Percentiles rank a stretch among this genome's conserved stretches.
Evolutionary conservation across 2,329 filamentous ascomycete genomes (phyloP).

Genomic region (Rutstroemia sp.): DNA sequence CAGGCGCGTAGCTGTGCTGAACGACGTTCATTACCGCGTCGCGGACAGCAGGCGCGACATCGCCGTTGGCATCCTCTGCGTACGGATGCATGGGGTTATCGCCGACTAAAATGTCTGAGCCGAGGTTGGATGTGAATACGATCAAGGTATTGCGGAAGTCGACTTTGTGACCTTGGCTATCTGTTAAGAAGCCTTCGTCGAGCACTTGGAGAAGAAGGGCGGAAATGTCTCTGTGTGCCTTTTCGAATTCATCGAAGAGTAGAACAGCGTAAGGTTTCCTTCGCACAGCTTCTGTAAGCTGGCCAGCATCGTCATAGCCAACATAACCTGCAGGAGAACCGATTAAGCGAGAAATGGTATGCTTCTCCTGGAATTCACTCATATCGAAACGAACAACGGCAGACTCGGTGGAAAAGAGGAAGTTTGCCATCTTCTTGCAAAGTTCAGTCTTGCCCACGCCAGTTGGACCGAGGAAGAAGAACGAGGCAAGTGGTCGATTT

Average conservation of each 20-base stretch:
- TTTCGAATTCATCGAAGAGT: conserved; percentile 96
- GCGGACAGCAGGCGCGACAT: conserved; percentile 67
- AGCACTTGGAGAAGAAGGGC: conserved; percentile 87
- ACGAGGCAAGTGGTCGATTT: conserved; percentile 84
- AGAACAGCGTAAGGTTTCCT: conserved; percentile 93
- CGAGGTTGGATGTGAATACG: conserved; percentile 90
- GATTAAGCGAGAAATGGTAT: conserved; percentile 88
- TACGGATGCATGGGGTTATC: conserved; percentile 58
- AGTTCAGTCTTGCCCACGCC: conserved; percentile 97
- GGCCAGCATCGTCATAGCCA: conserved; percentile 93
- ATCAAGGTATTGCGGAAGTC: conserved; percentile 97
- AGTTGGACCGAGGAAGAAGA: conserved; percentile 96
- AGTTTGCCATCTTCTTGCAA: conserved; percentile 89
- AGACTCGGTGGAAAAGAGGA: conserved; percentile 85
- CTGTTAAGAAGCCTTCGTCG: conserved; percentile 92
- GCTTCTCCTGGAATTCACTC: conserved; percentile 96
- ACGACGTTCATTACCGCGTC: conserved; percentile 86
- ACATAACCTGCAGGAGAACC: conserved; percentile 92
- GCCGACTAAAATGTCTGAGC: conserved; percentile 82
- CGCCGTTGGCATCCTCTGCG: conserved; percentile 54
- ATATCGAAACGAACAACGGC: conserved; percentile 95
- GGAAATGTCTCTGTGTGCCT: conserved; percentile 92
- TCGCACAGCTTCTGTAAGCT: conserved; percentile 89
- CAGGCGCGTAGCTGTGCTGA: conserved; percentile 66
- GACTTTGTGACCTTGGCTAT: conserved; percentile 91